Base-by-base conservation (phyloP, 192 early-diverging fungal genomes). In the Entomortierella lignicola region DNA sequence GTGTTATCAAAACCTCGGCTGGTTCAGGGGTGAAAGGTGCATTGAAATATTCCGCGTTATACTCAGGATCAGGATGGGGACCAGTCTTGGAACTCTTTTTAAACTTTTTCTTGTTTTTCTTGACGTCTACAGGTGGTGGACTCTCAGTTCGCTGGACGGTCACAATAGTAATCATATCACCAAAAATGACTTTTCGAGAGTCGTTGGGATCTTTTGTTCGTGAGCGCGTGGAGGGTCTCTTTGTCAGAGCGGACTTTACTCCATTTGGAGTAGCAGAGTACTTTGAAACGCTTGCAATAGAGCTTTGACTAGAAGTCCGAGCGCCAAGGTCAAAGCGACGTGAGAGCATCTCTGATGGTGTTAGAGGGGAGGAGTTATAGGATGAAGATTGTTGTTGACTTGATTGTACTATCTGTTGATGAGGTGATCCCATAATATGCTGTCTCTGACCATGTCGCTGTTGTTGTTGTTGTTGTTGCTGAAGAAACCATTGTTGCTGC, bases 121-220 rank as follows among this genome's bases (percentile, higher is more conserved):
- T 67, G 13, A 51, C 34, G 0, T 43, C 41, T 27, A 55, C 18
- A 1, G 64, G 72, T n/a, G 72, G 72, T 5, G 72, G 72, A 0
- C 58, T 56, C 30, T 66, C 63, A 18, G 58, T 15, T 11, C 64
- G 56, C 25, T 66, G 54, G 30, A 74, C 58, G 7, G 72, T 60
- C 2, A 74, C 72, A 18, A 74, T 67, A 21, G 72, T 74, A 51
- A 74, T 74, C 58, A 74, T 74, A 10, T 74, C 72, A 0, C 72
- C 72, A 61, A 74, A 74, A 15, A 67, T 41, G 15, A 74, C 72
- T 58, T 66, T 74, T 20, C 72, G 63, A n/a, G 53, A n/a, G 25
- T 51, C 72, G 26, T 37, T 27, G 18, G 42, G 39, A 17, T 74
- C 72, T 20, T 47, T 57, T 12, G 56, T 37, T 30, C 51, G 57